These are phyloP conservation scores for Phaeotremella skinneri DNA, from an alignment of 768 basidiomycete species.

Conservation along the genomic window DNA sequence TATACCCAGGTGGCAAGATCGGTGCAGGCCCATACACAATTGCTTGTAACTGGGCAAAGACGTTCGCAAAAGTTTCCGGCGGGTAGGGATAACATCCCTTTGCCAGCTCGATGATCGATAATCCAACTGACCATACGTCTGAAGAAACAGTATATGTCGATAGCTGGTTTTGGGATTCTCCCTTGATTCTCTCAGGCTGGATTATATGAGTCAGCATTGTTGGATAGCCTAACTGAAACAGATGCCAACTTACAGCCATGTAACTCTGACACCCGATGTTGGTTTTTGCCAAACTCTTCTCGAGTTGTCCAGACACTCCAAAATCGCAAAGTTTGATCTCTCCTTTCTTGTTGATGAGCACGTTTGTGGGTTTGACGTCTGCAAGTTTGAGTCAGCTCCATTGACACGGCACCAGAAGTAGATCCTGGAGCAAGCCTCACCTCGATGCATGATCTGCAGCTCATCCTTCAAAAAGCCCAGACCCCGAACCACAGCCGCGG, in stretches of 20 bases:
- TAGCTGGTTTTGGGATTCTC: constrained; percentile 80
- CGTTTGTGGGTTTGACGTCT: constrained; percentile 94
- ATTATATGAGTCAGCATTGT: constrained; percentile 11
- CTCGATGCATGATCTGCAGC: constrained; percentile 78
- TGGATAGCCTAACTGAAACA: neutral
- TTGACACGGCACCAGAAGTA: neutral
- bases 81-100: constrained; percentile 89
- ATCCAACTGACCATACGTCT: constrained; percentile 92
- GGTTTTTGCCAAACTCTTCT: constrained; percentile 92
- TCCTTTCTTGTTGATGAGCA: constrained; percentile 83
- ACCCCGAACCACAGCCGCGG: constrained; percentile 77
- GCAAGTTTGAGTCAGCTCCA: neutral
- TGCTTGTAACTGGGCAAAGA: constrained; percentile 93
- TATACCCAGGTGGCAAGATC: constrained; percentile 70
- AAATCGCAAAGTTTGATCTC: constrained; percentile 95
- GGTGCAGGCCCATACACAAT: constrained; percentile 95
- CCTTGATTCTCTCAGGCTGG: constrained; percentile 93
- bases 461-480: constrained; percentile 94
- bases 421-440: constrained; percentile 53
- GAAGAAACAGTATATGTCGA: constrained; percentile 94
- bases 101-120: constrained; percentile 89
- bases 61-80: constrained; percentile 93
- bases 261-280: constrained; percentile 99
- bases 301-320: constrained; percentile 96
- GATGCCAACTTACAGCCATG: constrained; percentile 81